phyloP scores from a whole-genome alignment of 2,329 filamentous ascomycete species.

The Tolypocladium tundrense region DNA sequence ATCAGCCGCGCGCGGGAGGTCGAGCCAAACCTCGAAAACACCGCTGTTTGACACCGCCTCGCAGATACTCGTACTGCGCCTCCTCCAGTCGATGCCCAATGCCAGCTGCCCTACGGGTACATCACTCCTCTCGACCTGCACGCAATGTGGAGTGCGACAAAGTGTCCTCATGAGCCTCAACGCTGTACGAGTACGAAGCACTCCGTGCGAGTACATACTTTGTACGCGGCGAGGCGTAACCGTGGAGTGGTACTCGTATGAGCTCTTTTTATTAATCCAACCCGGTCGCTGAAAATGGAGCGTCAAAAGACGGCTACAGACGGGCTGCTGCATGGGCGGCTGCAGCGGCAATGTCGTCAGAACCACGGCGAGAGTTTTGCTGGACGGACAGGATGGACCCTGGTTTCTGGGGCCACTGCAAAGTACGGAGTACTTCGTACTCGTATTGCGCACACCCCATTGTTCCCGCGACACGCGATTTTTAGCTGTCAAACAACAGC shows the following conservation, averaged over 20 bases:
- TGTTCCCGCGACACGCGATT: background rate
- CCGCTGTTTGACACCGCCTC: background rate
- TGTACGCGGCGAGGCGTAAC: background rate
- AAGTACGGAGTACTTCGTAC: too few species aligned
- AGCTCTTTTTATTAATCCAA: background rate
- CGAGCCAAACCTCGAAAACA: background rate
- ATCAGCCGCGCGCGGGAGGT: background rate
- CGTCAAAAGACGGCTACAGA: background rate
- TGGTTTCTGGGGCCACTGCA: background rate
- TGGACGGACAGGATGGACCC: background rate
- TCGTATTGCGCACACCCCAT: background rate
- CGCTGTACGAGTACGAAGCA: background rate
- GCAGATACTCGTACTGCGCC: background rate
- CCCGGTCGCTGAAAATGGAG: background rate
- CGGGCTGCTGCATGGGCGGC: background rate
- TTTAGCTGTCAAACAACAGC: background rate
- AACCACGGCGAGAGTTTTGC: background rate
- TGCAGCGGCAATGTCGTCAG: background rate
- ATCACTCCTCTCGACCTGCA: background rate
- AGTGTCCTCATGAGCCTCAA: background rate
- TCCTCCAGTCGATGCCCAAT: background rate
- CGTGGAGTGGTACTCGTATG: background rate
- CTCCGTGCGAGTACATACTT: background rate
- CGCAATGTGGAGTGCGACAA: background rate
- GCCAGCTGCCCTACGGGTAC: background rate